These are phyloP conservation scores for Priceomyces melissophilus DNA, from an alignment of 805 yeast species.

Conservation along the genomic window DNA sequence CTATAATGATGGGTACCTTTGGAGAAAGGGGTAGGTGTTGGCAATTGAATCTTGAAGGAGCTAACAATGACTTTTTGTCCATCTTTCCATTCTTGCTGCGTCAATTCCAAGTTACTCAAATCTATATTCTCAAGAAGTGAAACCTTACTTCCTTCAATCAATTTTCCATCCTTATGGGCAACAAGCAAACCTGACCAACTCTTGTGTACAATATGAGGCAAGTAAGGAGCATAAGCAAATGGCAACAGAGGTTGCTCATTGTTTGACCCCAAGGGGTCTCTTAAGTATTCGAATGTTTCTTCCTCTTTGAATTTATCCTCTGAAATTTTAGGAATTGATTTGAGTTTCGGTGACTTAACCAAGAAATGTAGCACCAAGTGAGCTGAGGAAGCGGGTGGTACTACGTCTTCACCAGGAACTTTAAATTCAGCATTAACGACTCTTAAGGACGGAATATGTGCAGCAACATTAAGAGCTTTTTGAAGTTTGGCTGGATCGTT, in stretches of 20 bases:
- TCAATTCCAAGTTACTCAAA: conserved; percentile 50
- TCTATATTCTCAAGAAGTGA: conserved; percentile 49
- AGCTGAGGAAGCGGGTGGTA: conserved; percentile 63
- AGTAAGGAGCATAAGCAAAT: conserved; percentile 66
- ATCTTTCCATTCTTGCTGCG: conserved; percentile 50
- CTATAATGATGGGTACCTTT: conserved; percentile 67
- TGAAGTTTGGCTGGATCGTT: conserved; percentile 42
- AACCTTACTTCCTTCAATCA: conserved; percentile 62
- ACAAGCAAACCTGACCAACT: conserved; percentile 68
- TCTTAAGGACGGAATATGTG: conserved; percentile 64
- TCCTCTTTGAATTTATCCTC: conserved; percentile 48
- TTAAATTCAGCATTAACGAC: conserved; percentile 67
- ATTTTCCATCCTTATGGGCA: conserved; percentile 73
- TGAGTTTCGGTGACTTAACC: conserved; percentile 69
- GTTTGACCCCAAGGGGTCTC: conserved; percentile 67
- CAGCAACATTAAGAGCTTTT: conserved; percentile 53
- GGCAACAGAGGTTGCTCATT: conserved; percentile 70
- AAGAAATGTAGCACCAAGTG: conserved; percentile 74
- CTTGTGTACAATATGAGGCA: conserved; percentile 54
- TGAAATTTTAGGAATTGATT: conserved; percentile 48
- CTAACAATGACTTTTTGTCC: conserved; percentile 51
- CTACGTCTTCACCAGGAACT: conserved; percentile 84
- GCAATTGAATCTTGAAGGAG: conserved; percentile 70
- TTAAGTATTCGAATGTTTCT: conserved; percentile 61
- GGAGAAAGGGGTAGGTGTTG: conserved; percentile 74